Conservation (phyloP, 2,329 filamentous ascomycete species). For the Epichloe amarillans region DNA sequence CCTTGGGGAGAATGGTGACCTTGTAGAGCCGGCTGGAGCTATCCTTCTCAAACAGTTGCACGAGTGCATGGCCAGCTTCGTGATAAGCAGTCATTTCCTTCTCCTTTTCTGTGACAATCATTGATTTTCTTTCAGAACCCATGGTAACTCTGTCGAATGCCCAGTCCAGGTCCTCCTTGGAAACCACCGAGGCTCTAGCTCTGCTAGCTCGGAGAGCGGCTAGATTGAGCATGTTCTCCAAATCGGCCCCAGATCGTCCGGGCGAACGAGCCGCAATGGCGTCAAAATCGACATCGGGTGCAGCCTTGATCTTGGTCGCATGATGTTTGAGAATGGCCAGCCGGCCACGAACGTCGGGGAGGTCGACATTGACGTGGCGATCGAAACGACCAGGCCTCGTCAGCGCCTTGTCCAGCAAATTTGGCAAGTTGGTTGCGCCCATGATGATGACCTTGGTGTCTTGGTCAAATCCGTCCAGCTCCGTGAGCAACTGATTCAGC, state of each 20-base stretch:
- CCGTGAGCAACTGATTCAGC: slow-evolving; percentile 89
- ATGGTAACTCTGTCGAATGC: slow-evolving; percentile 97
- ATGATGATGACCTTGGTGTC: slow-evolving; percentile 91
- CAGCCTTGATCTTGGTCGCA: slow-evolving; percentile 76
- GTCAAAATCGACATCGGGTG: slow-evolving; percentile 67
- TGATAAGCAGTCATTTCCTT: slow-evolving; percentile 94
- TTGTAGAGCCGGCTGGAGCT: slow-evolving; percentile 77
- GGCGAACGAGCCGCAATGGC: slow-evolving; percentile 77
- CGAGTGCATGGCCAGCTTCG: slow-evolving; percentile 88
- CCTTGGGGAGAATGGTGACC: slow-evolving; percentile 89
- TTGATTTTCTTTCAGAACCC: slow-evolving; percentile 83
- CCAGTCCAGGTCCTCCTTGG: slow-evolving; percentile 80
- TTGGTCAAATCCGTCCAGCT: slow-evolving; percentile 93
- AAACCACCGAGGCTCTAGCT: slow-evolving; percentile 61
- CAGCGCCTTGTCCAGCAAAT: slow-evolving; percentile 86
- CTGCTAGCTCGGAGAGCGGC: slow-evolving; percentile 91
- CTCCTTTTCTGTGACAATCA: slow-evolving; percentile 84
- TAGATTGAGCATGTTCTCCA: slow-evolving; percentile 95
- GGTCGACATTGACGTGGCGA: slow-evolving; percentile 73
- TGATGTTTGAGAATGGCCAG: slow-evolving; percentile 90
- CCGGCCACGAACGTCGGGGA: slow-evolving; percentile 87
- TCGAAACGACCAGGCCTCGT: slow-evolving; percentile 93
- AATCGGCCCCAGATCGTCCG: slow-evolving; percentile 86
- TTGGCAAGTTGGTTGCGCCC: slow-evolving; percentile 89
- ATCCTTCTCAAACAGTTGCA: slow-evolving; percentile 65